phyloP scores from a whole-genome alignment of 495 filamentous ascomycete genomes.

The Platismatia glauca region DNA sequence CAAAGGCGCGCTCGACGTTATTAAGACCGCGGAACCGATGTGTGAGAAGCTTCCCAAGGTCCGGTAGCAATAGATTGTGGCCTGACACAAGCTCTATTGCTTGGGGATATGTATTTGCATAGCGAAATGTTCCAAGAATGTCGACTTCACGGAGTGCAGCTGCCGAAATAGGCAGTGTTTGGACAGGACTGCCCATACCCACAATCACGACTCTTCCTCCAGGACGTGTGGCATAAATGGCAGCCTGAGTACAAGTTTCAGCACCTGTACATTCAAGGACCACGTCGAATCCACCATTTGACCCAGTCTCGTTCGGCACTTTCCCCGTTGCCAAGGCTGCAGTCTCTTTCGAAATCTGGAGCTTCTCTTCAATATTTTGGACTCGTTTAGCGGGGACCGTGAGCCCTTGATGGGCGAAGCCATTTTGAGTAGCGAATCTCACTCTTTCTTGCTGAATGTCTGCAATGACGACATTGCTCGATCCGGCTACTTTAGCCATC shows the following conservation, averaged over 20 bases:
- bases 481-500: constrained; percentile 56
- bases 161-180: constrained; percentile 75
- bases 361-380: constrained; percentile 43
- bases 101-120: constrained; percentile 69
- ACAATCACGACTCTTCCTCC: constrained; percentile 81
- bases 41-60: constrained; percentile 56
- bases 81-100: constrained; percentile 62
- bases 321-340: constrained; percentile 40
- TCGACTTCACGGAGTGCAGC: constrained; percentile 85
- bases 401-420: constrained; percentile 54
- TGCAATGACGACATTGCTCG: constrained; percentile 59
- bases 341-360: constrained; percentile 51
- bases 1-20: constrained; percentile 59
- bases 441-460: constrained; percentile 70
- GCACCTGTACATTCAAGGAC: constrained; percentile 92
- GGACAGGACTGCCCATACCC: constrained; percentile 88
- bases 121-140: constrained; percentile 85
- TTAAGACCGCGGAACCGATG: constrained; percentile 64
- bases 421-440: constrained; percentile 59
- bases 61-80: constrained; percentile 15
- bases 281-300: constrained; percentile 56
- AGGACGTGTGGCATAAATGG: constrained; percentile 67
- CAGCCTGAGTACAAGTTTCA: constrained; percentile 74
- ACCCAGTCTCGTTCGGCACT: constrained; percentile 21
- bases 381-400: constrained; percentile 51